Evolutionary conservation across 768 basidiomycete genomes (phyloP), one percentile per base, ranked within the genome.

Genomic region (Chalciporus chontae): DNA sequence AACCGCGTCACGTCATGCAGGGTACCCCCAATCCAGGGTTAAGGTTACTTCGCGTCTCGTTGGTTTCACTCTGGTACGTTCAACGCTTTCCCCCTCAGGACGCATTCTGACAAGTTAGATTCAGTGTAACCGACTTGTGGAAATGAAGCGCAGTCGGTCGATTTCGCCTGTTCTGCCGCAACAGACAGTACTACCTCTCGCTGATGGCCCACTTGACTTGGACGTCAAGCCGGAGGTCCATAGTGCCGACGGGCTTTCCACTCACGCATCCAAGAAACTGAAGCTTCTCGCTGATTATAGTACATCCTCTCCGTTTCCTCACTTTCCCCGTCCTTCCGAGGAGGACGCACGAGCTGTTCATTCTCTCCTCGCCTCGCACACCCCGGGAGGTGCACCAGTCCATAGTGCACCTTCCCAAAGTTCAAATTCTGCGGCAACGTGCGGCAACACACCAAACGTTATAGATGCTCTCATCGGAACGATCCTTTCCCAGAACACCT

Each of bases 401-500:
- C 68, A 69, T 34, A 53, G 48, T 8, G 18, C 56, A 7, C 66
- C 72, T 37, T 32, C 57, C 2, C 4, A 50, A 3, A 37, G 14
- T n/a, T 45, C 59, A 39, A 73, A 78, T 52, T 69, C 79, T 8
- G 76, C 76, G 5, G 46, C 57, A 49, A 75, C 75, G 0, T 77
- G 76, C 44, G 78, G 76, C 3, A 62, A 69, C 34, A 72, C 73
- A 3, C 73, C 75, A 3, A 77, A 83, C 55, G 78, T 83, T 52
- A 70, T 83, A 48, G 81, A 81, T 51, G 66, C 78, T 10, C 73
- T 83, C 52, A 77, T 84, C 32, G 77, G 73, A 19, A 80, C 79
- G 1, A 72, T 84, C 48, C 75, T 84, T 27, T 81, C 80, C 27
- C 81, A 83, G 58, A 81, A 80, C 52, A 83, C 81, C 1, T 77